These are phyloP conservation scores for Coleophoma crateriformis DNA, from an alignment of 2,329 filamentous ascomycete genomes.

Conservation along the genomic window DNA sequence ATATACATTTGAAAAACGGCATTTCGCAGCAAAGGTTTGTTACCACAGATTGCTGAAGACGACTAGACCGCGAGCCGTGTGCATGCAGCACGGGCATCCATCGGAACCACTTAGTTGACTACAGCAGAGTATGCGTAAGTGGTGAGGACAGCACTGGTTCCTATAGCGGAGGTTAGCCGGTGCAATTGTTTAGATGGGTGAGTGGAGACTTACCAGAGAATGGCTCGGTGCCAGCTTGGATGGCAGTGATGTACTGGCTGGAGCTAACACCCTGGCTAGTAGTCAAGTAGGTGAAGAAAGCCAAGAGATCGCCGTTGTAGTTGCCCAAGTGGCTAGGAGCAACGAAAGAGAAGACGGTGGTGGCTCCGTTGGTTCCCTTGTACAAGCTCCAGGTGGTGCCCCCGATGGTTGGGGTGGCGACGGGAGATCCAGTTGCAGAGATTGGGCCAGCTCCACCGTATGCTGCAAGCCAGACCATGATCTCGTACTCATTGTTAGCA, in stretches of 20 bases:
- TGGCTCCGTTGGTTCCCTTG: constrained; percentile 50
- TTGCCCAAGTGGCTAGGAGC: constrained; percentile 36
- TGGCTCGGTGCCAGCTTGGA: constrained; percentile 50
- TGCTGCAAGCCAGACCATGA: constrained; percentile 59
- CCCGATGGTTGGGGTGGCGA: constrained; percentile 47
- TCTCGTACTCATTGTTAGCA: constrained; percentile 46
- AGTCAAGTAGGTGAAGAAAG: constrained; percentile 52
- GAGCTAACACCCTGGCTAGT: constrained; percentile 38
- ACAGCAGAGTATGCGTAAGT: no score
- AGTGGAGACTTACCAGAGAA: constrained; percentile 36
- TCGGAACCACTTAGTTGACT: no score
- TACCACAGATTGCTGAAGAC: no score
- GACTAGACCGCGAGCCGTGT: no score
- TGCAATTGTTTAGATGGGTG: no score
- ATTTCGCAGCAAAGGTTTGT: no score
- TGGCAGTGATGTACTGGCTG: constrained; percentile 45
- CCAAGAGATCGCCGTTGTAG: constrained; percentile 51
- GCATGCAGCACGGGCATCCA: no score
- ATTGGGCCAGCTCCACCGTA: constrained; percentile 52
- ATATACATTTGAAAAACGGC: no score
- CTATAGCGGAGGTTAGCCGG: no score
- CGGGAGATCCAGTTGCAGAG: constrained; percentile 39
- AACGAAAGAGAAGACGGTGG: constrained; percentile 57
- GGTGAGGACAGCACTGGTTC: no score
- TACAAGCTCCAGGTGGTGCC: constrained; percentile 51